Conservation (phyloP, 2,329 filamentous ascomycete genomes). For the Cyclaneusma minus region DNA sequence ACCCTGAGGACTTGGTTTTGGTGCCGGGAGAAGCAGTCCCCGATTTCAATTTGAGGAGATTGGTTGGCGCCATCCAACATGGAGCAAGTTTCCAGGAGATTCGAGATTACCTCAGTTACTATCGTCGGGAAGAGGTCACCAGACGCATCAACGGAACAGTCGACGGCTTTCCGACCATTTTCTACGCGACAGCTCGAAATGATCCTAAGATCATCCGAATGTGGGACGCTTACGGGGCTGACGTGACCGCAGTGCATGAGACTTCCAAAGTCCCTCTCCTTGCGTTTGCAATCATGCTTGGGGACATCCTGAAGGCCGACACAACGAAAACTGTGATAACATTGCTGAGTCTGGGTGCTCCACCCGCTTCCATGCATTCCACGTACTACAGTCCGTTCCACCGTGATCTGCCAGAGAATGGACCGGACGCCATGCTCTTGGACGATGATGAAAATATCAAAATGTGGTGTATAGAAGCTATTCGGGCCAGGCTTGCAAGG, state of each 20-base stretch:
- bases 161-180: slow-evolving; percentile 13
- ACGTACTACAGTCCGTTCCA: slow-evolving; percentile 12
- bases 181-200: slow-evolving; percentile 16
- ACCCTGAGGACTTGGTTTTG: too few species aligned
- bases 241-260: slow-evolving; percentile 7
- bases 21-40: too few species aligned
- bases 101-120: slow-evolving; percentile 5
- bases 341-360: slow-evolving; percentile 18
- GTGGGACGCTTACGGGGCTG: slow-evolving; percentile 10
- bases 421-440: slow-evolving; percentile 4
- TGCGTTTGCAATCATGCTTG: slow-evolving; percentile 17
- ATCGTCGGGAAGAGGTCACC: slow-evolving; percentile 6
- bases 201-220: slow-evolving; percentile 12
- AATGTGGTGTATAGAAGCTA: slow-evolving; percentile 12
- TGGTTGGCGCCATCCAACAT: slow-evolving; percentile 8
- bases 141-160: too few species aligned
- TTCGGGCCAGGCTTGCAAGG: slow-evolving; percentile 11
- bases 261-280: slow-evolving; percentile 14
- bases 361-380: slow-evolving; percentile 13
- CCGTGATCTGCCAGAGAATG: slow-evolving; percentile 11
- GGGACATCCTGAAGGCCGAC: slow-evolving; percentile 10
- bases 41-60: slow-evolving; percentile 4
- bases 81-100: slow-evolving; percentile 2
- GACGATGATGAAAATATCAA: slow-evolving; percentile 7
- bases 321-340: slow-evolving; percentile 15